Evolutionary conservation across 169 alveolate species (phyloP).

Genomic region (Eimeria praecox): DNA sequence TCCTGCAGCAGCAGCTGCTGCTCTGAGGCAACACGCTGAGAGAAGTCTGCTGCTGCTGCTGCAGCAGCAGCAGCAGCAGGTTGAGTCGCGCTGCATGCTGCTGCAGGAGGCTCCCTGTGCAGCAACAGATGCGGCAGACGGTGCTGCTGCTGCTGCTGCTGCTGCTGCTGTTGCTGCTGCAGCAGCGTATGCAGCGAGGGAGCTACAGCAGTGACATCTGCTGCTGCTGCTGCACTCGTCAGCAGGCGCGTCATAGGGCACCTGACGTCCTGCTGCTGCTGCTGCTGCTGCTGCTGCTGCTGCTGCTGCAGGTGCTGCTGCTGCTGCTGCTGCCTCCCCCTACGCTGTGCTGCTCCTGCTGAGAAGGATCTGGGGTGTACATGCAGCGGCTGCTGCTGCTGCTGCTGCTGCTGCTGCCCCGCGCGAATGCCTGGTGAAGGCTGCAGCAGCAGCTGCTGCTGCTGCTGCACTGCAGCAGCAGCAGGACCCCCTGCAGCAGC

Average conservation of each 20-base stretch:
- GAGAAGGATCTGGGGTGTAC: constrained; percentile 6
- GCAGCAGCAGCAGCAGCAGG: constrained; percentile 52
- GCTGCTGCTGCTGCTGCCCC: constrained; percentile 46
- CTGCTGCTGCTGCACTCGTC: constrained; percentile 6
- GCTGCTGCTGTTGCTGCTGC: constrained; percentile 60
- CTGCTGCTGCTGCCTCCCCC: background rate
- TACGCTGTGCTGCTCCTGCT: background rate
- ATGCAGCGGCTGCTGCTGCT: constrained; percentile 46
- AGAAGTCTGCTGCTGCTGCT: constrained; percentile 52
- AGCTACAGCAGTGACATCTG: constrained; percentile 14
- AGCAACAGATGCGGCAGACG: constrained; percentile 11
- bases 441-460: constrained; percentile 10
- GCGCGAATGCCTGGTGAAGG: background rate
- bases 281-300: constrained; percentile 53
- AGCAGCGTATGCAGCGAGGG: constrained; percentile 46
- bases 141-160: background rate
- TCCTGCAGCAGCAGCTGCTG: constrained; percentile 65
- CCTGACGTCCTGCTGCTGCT: constrained; percentile 35
- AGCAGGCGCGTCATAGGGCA: constrained; percentile 50
- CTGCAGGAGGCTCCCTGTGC: constrained; percentile 9
- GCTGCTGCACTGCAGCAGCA: constrained; percentile 16
- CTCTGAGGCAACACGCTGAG: constrained; percentile 48
- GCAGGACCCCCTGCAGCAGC: constrained; percentile 16
- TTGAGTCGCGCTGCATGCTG: constrained; percentile 10
- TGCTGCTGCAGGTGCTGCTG: constrained; percentile 41